Evolutionary conservation across 169 alveolate genomes (phyloP).

Genomic region (Eimeria tenella): DNA sequence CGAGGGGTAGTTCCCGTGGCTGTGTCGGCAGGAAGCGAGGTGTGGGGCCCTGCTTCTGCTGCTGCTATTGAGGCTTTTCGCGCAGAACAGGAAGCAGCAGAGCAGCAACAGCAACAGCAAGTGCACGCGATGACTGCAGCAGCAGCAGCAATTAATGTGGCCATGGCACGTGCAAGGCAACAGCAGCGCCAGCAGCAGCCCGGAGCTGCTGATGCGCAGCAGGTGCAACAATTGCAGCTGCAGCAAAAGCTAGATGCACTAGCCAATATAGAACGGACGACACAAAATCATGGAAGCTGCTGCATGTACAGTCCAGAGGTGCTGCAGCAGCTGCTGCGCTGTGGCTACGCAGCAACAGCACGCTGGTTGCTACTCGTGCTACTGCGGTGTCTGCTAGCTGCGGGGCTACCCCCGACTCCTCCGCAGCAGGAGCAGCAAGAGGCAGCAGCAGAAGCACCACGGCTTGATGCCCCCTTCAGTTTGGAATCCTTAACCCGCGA

Average conservation of each 20-base stretch:
- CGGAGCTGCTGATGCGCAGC: constrained; percentile 13
- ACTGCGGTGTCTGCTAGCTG: constrained; percentile 73
- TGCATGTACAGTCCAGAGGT: constrained; percentile 59
- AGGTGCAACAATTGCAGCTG: constrained; percentile 21
- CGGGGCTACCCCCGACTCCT: constrained; percentile 14
- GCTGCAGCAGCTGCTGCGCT: constrained; percentile 63
- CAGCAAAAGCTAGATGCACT: constrained; percentile 33
- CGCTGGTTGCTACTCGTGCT: constrained; percentile 73
- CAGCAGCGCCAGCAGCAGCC: constrained; percentile 22
- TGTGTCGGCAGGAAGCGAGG: background rate
- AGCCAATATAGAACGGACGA: background rate
- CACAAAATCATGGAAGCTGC: constrained; percentile 15
- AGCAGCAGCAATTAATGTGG: background rate
- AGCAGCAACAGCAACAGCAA: constrained; percentile 36
- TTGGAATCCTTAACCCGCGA: constrained; percentile 1
- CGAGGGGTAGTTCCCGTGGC: background rate
- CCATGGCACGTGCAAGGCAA: constrained; percentile 14
- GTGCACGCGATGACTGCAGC: constrained; percentile 46
- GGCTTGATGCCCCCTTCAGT: constrained; percentile 2
- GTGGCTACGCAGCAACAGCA: constrained; percentile 60
- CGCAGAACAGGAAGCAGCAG: constrained; percentile 15
- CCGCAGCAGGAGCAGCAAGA: constrained; percentile 43
- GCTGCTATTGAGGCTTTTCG: constrained; percentile 17
- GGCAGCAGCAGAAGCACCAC: constrained; percentile 15
- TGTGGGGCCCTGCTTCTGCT: constrained; percentile 69